Evolutionary conservation across 345 rosid genomes (phyloP), one percentile per base, ranked within the genome.

Genomic region (Physaria fendleri): DNA sequence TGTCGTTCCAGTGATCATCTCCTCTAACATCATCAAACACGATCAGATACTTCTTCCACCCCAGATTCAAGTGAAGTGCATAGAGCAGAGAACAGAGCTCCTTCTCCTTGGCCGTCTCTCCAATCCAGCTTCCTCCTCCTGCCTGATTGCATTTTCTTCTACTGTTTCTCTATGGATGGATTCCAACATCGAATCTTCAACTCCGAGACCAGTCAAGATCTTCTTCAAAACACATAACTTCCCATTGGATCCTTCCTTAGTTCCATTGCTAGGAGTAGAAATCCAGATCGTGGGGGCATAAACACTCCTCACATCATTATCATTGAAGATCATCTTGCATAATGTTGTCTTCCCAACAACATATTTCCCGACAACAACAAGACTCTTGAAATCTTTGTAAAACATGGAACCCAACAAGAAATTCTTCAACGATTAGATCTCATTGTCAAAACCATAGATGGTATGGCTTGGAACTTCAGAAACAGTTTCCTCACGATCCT

Each of bases 31-130:
- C 71, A 27, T 84, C 87, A 4, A 84, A 59, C 21, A 84, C 76
- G 9, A 84, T 65, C 55, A 81, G 68, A 52, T 79, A 77, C 63
- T 63, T 81, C 73, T 84, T 79, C 12, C 86, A 81, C 64, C 63
- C 57, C 11, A 81, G 65, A 18, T 68, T 57, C 60, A 60, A 57
- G 66, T 77, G 68, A 65, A 84, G 79, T 5, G 83, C 81, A 48
- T 60, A 74, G 8, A 72, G 39, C 11, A 83, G 59, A 21, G 69
- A 79, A 21, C 62, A 17, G 3, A 81, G 33, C 27, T 58, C 72
- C 59, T 57, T 58, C 6, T 66, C 35, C 2, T 18, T 0, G 1
- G 2, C 45, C 0, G 22, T 23, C 44, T 49, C 65, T 58, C 4
- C 73, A 8, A 0, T 32, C 12, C 39, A 14, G 13, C 18, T 47